Base-by-base conservation (phyloP, 768 basidiomycete species). In the Serendipita vermifera region DNA sequence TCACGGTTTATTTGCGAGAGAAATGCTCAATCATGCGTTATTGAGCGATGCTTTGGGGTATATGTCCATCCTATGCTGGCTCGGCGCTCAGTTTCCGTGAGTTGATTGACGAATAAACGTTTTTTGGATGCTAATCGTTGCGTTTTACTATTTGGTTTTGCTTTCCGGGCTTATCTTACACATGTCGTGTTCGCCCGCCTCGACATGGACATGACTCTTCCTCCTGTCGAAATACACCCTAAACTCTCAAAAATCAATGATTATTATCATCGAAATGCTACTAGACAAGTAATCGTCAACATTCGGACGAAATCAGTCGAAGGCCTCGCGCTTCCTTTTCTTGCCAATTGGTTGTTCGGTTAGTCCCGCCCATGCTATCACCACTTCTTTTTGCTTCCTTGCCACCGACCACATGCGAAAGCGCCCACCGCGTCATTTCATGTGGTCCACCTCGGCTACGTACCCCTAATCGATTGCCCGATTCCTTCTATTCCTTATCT, bases 281-380 rank as follows among this genome's bases (percentile, higher is more conserved):
- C 22, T 59, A 93, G 90, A 46, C 92, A 96, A 73, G 76, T 94
- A 6, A 43, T 92, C 31, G 83, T 88, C 71, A 96, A 93, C 68
- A 71, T 77, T 56, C 74, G 73, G 57, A 72, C 76, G 15, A 79
- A 83, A 66, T 90, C 87, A 39, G 89, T 85, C 66, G 90, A 91
- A 63, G 85, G 93, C 29, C 81, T 99, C 51, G 86, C 96, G 1
- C 73, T 97, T 15, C 91, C 93, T 0, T 99, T 99, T 69, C 76
- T 99, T 55, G 75, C 82, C 59, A 96, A 88, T 62, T 99, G 96
- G 96, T 72, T 92, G 57, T 74, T 88, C 22, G 92, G 91, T 91
- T 64, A 63, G 78, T 69, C 27, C 29, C 5, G 31, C n/a, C 46
- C 31, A 7, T 36, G 15, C 46, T 22, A 3, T 51, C 46, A 51